Percentiles rank a stretch among this genome's conserved stretches.
Conservation (phyloP, 164 flowering plant species). For the Tinospora cordifolia region DNA sequence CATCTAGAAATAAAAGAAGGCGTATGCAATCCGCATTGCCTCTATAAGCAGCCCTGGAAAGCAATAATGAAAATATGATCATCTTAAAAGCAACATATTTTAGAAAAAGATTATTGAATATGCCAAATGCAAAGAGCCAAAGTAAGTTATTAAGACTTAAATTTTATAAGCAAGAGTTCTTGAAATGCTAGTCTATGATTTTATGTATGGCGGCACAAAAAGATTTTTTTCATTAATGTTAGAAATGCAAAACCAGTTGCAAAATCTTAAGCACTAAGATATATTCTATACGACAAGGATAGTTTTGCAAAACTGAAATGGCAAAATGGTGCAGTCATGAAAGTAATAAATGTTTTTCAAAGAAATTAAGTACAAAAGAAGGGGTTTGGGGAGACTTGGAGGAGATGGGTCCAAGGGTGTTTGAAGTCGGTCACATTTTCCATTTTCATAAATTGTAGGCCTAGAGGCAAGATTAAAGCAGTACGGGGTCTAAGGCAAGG, state of each 20-base stretch:
- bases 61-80: constrained; percentile 5
- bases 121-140: not conserved
- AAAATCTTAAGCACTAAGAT: not conserved
- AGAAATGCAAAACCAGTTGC: not conserved
- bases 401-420: no score
- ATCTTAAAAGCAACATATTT: not conserved
- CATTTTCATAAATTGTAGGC: no score
- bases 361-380: no score
- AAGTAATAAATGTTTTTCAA: not conserved
- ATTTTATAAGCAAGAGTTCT: no score
- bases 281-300: not conserved
- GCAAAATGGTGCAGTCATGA: not conserved
- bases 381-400: no score
- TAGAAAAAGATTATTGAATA: not conserved
- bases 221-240: not conserved
- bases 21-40: constrained; percentile 94
- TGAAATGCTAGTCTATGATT: not conserved
- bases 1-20: constrained; percentile 88
- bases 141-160: no score
- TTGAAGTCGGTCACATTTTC: no score
- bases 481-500: no score
- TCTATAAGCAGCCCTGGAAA: constrained; percentile 92
- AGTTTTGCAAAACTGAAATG: not conserved
- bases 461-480: no score
- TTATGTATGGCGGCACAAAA: not conserved